These are phyloP conservation scores for Telfairia occidentalis DNA, from an alignment of 331 rosid genomes.

Conservation along the genomic window DNA sequence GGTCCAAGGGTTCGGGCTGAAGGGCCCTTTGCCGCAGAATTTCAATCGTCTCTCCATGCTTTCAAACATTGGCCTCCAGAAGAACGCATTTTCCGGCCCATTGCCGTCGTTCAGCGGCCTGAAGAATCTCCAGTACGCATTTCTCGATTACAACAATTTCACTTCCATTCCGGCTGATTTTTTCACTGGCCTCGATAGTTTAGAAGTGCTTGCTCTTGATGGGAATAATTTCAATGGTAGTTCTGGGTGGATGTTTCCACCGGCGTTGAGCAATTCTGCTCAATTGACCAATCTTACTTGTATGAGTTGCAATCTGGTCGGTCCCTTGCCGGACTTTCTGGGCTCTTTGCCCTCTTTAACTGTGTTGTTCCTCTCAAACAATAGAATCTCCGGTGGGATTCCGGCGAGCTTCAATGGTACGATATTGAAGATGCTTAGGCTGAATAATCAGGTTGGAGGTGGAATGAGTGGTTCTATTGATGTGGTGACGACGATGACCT, in stretches of 20 bases:
- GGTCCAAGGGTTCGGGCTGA: slow-evolving; percentile 43
- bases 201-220: slow-evolving; percentile 71
- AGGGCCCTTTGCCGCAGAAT: slow-evolving; percentile 55
- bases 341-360: slow-evolving; percentile 50
- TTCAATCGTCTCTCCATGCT: slow-evolving; percentile 57
- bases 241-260: slow-evolving; percentile 60
- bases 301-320: slow-evolving; percentile 46
- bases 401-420: slow-evolving; percentile 30
- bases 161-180: slow-evolving; percentile 62
- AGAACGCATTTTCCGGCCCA: slow-evolving; percentile 47
- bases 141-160: slow-evolving; percentile 51
- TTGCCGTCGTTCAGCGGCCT: slow-evolving; percentile 56
- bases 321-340: slow-evolving; percentile 59
- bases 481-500: slow-evolving; percentile 49
- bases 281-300: slow-evolving; percentile 64
- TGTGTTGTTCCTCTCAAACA: slow-evolving; percentile 46
- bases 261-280: slow-evolving; percentile 23
- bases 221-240: slow-evolving; percentile 37
- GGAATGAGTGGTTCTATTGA: slow-evolving; percentile 50
- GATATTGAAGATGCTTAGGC: slow-evolving; percentile 46
- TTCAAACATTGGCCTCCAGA: slow-evolving; percentile 60
- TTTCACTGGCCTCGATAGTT: slow-evolving; percentile 42
- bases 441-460: slow-evolving; percentile 52
- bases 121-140: slow-evolving; percentile 31
- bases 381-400: slow-evolving; percentile 39